Conservation (phyloP, 73 alveolate species). For the Uronychia setigera region DNA sequence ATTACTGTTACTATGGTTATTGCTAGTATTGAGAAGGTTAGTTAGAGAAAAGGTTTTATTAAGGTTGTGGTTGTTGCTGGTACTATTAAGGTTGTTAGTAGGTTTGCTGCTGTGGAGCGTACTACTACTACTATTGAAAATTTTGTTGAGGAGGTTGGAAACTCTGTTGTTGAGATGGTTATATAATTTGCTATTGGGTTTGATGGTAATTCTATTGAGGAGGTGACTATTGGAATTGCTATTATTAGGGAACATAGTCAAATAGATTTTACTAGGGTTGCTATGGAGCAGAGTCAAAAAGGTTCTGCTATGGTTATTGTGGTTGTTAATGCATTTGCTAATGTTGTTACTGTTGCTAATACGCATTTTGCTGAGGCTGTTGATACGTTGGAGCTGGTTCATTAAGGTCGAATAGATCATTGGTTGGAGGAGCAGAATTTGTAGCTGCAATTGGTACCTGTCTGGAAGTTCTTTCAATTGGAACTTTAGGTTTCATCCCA, state of each 20-base stretch:
- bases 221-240: background rate
- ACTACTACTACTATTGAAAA: too few species aligned
- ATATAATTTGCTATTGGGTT: background rate
- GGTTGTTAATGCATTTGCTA: background rate
- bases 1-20: conserved; percentile 9
- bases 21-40: background rate
- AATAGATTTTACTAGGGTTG: background rate
- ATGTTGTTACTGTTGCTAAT: background rate
- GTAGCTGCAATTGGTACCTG: background rate
- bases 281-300: background rate
- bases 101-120: too few species aligned
- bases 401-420: background rate
- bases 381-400: background rate
- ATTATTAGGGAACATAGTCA: background rate
- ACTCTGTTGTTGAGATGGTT: background rate
- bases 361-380: background rate
- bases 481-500: background rate
- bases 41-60: too few species aligned
- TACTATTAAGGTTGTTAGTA: too few species aligned
- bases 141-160: too few species aligned
- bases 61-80: too few species aligned
- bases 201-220: background rate
- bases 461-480: background rate
- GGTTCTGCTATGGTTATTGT: background rate
- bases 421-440: background rate